Evolutionary conservation across 495 filamentous ascomycete genomes (phyloP), one percentile per base, ranked within the genome.

Genomic region (Margaritispora aquatica): DNA sequence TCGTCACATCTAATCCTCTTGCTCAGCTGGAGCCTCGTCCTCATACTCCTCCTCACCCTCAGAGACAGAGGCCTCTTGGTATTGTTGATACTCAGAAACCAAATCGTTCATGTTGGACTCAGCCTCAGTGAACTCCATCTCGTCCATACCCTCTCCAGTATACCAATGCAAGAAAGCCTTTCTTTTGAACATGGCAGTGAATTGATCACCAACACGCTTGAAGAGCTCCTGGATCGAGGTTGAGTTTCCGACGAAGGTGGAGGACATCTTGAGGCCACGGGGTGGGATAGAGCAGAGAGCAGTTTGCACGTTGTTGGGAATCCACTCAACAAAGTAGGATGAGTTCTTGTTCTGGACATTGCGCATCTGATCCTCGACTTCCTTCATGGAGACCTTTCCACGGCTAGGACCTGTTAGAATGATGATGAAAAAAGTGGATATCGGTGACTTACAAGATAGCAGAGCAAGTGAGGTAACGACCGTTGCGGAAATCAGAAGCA

Each of bases 141-240:
- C 94, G 80, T 99, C 94, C 94, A 99, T 99, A 82, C 94, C 94
- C 86, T 99, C 94, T 73, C 92, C 92, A 85, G 94, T 99, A 79
- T 99, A 99, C 94, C 94, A 99, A 86, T 97, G 94, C 88, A 99
- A 90, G 92, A 99, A 99, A 86, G 94, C 94, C 88, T 97, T 99
- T 75, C 94, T 91, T 78, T 94, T 83, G 88, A 97, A 99, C 94
- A 99, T 99, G 71, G 95, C 95, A 78, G 87, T 91, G 85, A 99
- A 99, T 80, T 99, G 94, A 71, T 99, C 94, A 72, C 94, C 94
- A 67, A 99, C 83, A 84, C 94, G 94, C 89, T 97, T 97, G 92
- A 99, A 99, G 60, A 99, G 88, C 84, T 99, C 94, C 83, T 99
- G 94, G 81, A 99, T 99, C 66, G 90, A 92, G 66, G 94, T 99